phyloP scores from a whole-genome alignment of 192 early-diverging fungal genomes.

The Gaertneriomyces sp. region DNA sequence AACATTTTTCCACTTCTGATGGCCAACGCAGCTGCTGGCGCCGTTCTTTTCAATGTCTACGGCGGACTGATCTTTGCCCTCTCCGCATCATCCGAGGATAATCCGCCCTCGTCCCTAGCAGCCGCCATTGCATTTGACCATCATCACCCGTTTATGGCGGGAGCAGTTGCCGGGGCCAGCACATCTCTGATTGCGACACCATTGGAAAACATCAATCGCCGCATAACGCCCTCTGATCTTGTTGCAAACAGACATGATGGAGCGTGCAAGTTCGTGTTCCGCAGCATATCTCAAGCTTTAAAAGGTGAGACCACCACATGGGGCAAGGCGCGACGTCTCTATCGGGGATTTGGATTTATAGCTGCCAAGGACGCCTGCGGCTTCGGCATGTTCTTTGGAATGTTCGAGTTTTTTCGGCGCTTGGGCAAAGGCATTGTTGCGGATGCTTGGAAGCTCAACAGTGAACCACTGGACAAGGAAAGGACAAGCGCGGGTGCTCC shows the following conservation, averaged over 20 bases:
- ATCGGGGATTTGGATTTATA: constrained; percentile 31
- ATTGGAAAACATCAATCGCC: constrained; percentile 41
- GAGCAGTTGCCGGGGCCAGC: constrained; percentile 39
- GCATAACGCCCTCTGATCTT: constrained; percentile 25
- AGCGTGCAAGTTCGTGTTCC: constrained; percentile 20
- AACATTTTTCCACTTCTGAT: constrained; percentile 48
- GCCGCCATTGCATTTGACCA: constrained; percentile 22
- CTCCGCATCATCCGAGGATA: not conserved
- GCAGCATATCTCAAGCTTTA: constrained; percentile 19
- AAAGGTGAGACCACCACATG: constrained; percentile 12
- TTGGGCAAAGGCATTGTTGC: constrained; percentile 36
- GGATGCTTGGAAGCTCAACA: constrained; percentile 19
- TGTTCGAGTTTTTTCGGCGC: constrained; percentile 43
- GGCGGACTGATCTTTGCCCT: constrained; percentile 11
- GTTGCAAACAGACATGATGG: constrained; percentile 36
- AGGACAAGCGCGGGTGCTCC: not conserved
- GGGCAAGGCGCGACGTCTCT: constrained; percentile 28
- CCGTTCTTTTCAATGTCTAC: constrained; percentile 55
- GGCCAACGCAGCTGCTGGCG: constrained; percentile 46
- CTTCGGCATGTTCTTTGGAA: constrained; percentile 51
- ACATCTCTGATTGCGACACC: constrained; percentile 49
- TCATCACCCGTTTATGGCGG: constrained; percentile 41
- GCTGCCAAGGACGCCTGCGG: constrained; percentile 35
- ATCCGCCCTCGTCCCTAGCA: constrained; percentile 12
- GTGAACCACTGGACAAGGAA: constrained; percentile 5